These are phyloP conservation scores for Trypanosomatidae sp. DNA, from an alignment of 208 protist species.

Conservation along the genomic window DNA sequence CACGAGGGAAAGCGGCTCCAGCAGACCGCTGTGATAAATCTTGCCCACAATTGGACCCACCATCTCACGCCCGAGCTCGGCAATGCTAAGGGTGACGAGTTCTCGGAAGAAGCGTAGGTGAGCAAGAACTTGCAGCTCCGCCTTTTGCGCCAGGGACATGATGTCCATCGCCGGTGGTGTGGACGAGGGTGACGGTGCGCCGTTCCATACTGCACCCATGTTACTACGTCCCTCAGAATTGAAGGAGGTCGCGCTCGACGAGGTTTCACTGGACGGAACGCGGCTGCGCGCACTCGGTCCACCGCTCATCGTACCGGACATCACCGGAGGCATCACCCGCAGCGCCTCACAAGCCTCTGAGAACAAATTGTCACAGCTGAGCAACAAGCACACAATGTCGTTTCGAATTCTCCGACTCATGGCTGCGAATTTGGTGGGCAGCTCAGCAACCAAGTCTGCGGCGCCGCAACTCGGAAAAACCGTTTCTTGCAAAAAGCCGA, in stretches of 20 bases:
- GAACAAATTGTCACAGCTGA: conserved; percentile 52
- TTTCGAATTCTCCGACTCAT: conserved; percentile 67
- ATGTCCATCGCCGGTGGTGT: conserved; percentile 8
- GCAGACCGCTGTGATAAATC: conserved; percentile 52
- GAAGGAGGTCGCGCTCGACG: conserved; percentile 20
- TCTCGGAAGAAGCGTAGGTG: conserved; percentile 75
- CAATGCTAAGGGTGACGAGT: conserved; percentile 55
- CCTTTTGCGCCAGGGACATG: conserved; percentile 8
- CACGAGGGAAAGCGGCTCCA: conserved; percentile 72
- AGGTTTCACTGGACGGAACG: conserved; percentile 14
- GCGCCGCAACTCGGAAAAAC: conserved; percentile 25
- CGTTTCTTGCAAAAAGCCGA: conserved; percentile 42
- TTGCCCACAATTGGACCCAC: conserved; percentile 64
- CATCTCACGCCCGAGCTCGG: conserved; percentile 53
- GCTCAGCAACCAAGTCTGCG: conserved; percentile 9
- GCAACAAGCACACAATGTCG: conserved; percentile 54
- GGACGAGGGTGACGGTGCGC: conserved; percentile 7
- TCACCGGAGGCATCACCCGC: conserved; percentile 29
- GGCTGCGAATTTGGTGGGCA: conserved; percentile 25
- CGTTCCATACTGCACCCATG: not conserved
- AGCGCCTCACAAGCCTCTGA: conserved; percentile 57
- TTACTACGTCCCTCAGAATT: conserved; percentile 1
- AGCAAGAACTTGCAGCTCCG: conserved; percentile 64
- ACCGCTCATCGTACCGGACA: not conserved
- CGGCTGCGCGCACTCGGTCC: conserved; percentile 10